Evolutionary conservation across 2,329 filamentous ascomycete species (phyloP).

Genomic region (Fusarium phyllophilum): DNA sequence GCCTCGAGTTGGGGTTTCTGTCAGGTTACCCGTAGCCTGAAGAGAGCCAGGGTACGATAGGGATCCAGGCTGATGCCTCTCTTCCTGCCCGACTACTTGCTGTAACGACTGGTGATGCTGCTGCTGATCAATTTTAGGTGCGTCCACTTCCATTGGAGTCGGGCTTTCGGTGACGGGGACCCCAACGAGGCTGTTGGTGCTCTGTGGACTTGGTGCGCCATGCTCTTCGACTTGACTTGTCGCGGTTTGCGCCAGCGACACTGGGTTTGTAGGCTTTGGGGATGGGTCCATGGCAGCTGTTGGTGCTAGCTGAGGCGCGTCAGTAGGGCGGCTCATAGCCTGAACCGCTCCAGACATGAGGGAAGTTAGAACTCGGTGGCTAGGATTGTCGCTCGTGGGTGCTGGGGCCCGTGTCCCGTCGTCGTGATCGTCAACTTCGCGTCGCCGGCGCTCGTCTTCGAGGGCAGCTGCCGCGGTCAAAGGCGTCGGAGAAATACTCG

Average conservation of each 20-base stretch:
- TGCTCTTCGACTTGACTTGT: slow-evolving; percentile 51
- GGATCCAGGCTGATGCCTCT: slow-evolving; percentile 60
- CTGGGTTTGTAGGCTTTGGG: slow-evolving; percentile 50
- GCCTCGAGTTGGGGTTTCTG: slow-evolving; percentile 59
- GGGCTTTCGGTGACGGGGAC: slow-evolving; percentile 61
- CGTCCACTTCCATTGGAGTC: slow-evolving; percentile 65
- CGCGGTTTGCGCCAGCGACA: slow-evolving; percentile 48
- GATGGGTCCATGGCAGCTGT: slow-evolving; percentile 57
- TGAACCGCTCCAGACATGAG: slow-evolving; percentile 64
- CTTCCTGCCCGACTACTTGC: slow-evolving; percentile 60
- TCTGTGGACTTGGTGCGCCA: slow-evolving; percentile 57
- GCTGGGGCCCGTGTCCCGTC: slow-evolving; percentile 52
- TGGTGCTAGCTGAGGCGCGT: slow-evolving; percentile 58
- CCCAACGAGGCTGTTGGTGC: slow-evolving; percentile 55
- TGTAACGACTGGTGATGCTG: slow-evolving; percentile 50
- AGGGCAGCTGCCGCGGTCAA: slow-evolving; percentile 65
- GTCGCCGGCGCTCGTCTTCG: slow-evolving; percentile 62
- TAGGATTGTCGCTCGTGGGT: slow-evolving; percentile 63
- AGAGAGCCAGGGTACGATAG: slow-evolving; percentile 66
- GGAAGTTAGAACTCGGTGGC: slow-evolving; percentile 63
- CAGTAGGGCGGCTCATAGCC: slow-evolving; percentile 66
- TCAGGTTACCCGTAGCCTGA: slow-evolving; percentile 54
- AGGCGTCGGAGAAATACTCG: slow-evolving; percentile 57
- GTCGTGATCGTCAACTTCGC: slow-evolving; percentile 54
- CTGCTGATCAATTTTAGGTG: slow-evolving; percentile 33